Evolutionary conservation across 345 rosid species (phyloP).

Genomic region (Eucalyptus camaldulensis): DNA sequence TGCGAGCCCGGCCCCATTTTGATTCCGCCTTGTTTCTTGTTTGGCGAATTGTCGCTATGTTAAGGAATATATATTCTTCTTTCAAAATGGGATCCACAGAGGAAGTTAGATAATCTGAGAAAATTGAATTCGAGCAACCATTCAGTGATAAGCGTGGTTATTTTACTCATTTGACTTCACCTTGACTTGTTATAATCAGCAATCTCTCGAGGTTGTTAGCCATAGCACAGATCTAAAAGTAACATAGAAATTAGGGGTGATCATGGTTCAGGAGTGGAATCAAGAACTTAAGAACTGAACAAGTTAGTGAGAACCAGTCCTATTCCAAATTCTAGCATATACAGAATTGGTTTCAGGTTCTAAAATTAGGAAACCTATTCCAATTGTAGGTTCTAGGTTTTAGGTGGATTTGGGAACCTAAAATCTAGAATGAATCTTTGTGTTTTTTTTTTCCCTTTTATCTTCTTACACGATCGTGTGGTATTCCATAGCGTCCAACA

Average conservation of each 20-base stretch:
- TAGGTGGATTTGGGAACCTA: no score
- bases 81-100: background rate
- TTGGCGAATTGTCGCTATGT: background rate
- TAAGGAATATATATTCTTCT: background rate
- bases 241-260: no score
- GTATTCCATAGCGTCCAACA: accelerated
- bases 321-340: no score
- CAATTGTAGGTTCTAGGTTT: no score
- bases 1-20: background rate
- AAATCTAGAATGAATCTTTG: no score
- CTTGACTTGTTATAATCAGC: background rate
- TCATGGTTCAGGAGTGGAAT: no score
- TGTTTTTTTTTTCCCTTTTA: no score
- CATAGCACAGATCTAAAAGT: background rate
- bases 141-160: background rate
- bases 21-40: background rate
- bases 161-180: background rate
- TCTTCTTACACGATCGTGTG: no score
- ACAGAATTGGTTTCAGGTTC: no score
- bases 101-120: background rate
- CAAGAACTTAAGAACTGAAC: no score
- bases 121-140: background rate
- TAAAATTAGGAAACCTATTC: no score
- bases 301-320: no score
- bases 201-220: background rate